These are phyloP conservation scores for Aspergillus cavernicola DNA, from an alignment of 495 filamentous ascomycete genomes.

Conservation along the genomic window DNA sequence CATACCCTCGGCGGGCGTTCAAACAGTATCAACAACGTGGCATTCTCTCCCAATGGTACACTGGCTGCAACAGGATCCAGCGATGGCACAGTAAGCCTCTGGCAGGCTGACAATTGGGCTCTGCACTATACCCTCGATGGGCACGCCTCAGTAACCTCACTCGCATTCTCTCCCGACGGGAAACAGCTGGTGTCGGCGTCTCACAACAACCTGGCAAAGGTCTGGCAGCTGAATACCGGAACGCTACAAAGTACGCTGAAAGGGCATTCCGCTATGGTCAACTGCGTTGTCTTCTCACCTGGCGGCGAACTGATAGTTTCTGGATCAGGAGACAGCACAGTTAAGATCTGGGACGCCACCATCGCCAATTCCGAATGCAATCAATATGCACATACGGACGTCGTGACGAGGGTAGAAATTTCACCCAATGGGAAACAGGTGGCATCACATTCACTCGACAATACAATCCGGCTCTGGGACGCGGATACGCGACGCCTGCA, in stretches of 20 bases:
- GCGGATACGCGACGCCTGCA: background rate
- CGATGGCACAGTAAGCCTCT: background rate
- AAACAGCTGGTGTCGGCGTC: background rate
- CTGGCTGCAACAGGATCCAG: background rate
- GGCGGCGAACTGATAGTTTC: conserved; percentile 12
- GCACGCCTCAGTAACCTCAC: background rate
- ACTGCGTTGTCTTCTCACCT: conserved; percentile 21
- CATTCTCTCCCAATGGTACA: no score
- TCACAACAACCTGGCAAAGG: background rate
- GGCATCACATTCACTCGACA: background rate
- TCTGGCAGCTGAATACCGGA: conserved; percentile 11
- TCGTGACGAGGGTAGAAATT: no score
- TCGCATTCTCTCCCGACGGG: background rate
- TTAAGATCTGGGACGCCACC: background rate
- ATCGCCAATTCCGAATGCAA: background rate
- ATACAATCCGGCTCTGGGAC: background rate
- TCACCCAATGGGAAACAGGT: background rate
- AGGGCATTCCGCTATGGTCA: conserved; percentile 15
- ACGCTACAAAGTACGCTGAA: conserved; percentile 12
- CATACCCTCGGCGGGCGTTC: no score
- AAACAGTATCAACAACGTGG: no score
- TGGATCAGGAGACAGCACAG: background rate
- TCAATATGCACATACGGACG: background rate
- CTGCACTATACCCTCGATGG: background rate
- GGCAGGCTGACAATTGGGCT: background rate